These are phyloP conservation scores for Epicoccum nigrum DNA, from an alignment of 2,329 filamentous ascomycete genomes.

Conservation along the genomic window DNA sequence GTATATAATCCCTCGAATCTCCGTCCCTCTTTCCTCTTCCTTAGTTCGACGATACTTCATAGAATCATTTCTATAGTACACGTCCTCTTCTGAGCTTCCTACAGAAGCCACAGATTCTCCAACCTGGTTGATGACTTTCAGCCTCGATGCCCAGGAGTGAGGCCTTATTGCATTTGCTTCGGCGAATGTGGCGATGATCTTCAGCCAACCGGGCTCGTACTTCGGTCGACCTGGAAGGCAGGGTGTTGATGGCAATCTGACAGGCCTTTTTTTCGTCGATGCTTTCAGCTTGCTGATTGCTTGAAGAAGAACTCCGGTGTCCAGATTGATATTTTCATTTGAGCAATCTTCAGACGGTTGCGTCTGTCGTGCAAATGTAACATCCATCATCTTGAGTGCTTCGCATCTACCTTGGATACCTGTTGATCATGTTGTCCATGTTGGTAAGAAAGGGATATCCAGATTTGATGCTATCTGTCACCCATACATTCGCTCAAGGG, in stretches of 20 bases:
- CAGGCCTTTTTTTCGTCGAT: constrained; percentile 60
- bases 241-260: constrained; percentile 87
- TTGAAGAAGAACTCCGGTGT: constrained; percentile 45
- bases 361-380: too few species aligned
- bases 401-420: too few species aligned
- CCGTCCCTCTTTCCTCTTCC: constrained; percentile 11
- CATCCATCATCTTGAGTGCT: too few species aligned
- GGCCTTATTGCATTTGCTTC: constrained; percentile 69
- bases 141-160: constrained; percentile 92
- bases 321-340: too few species aligned
- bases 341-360: too few species aligned
- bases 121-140: constrained; percentile 90
- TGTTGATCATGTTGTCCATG: too few species aligned
- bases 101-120: constrained; percentile 86
- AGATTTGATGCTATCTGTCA: too few species aligned
- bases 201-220: constrained; percentile 74
- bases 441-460: too few species aligned
- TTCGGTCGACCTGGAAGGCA: constrained; percentile 78
- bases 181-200: constrained; percentile 97
- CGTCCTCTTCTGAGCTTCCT: constrained; percentile 89
- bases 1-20: constrained; percentile 6
- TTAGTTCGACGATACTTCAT: constrained; percentile 30
- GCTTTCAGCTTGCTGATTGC: constrained; percentile 35
- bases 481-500: too few species aligned
- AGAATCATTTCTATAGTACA: constrained; percentile 86